Percentiles rank a stretch among this genome's conserved stretches.
Conservation (phyloP, 208 protist species). For the Acanthamoeba healyi region DNA sequence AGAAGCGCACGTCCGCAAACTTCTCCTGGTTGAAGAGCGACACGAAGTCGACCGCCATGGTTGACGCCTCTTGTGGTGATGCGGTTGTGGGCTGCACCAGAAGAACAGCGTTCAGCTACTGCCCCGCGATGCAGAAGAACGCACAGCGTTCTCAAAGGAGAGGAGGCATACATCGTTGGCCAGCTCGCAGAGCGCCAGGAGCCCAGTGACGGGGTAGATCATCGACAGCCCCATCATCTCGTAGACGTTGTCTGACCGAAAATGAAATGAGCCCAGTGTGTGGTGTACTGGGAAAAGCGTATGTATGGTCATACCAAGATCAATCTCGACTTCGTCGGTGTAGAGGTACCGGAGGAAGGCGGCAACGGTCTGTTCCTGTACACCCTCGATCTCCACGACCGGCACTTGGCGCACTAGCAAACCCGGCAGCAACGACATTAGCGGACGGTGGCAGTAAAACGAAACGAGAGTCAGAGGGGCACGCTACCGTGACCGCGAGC, state of each 20-base stretch:
- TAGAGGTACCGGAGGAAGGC: conserved; percentile 31
- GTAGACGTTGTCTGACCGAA: conserved; percentile 7
- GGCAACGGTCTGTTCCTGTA: background rate
- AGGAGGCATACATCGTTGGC: background rate
- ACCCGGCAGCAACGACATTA: background rate
- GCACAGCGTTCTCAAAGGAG: background rate
- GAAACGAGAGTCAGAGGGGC: no score
- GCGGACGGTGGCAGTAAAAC: no score
- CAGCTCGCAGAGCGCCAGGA: background rate
- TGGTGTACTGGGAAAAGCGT: background rate
- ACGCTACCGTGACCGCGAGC: background rate
- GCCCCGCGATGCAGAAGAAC: background rate
- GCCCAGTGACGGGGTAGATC: background rate
- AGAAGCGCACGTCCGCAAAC: conserved; percentile 17
- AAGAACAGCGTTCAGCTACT: background rate
- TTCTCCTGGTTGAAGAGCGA: conserved; percentile 13
- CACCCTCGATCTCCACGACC: conserved; percentile 34
- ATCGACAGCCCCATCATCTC: conserved; percentile 56
- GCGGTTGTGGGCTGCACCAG: background rate
- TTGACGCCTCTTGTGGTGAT: background rate
- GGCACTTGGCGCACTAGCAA: background rate
- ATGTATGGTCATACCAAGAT: background rate
- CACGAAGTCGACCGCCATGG: background rate
- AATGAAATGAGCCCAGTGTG: background rate
- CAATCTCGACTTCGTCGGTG: conserved; percentile 25